Conservation (phyloP, 495 filamentous ascomycete genomes). For the Parathielavia appendiculata region DNA sequence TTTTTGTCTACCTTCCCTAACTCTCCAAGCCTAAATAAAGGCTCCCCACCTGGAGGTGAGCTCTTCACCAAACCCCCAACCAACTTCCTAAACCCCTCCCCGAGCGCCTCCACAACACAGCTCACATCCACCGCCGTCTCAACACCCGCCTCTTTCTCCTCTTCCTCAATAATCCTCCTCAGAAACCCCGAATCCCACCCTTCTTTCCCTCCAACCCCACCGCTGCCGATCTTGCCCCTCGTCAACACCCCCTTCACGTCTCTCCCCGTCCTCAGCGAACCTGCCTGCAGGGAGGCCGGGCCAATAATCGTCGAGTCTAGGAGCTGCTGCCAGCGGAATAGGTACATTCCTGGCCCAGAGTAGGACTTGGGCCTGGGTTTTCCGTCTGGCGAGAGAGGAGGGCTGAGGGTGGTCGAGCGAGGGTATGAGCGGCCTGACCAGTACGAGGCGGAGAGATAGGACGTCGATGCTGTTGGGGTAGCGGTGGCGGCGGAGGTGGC, state of each 20-base stretch:
- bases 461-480: not conserved
- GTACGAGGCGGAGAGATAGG: not conserved
- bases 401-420: constrained; percentile 1
- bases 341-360: constrained; percentile 57
- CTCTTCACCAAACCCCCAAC: constrained; percentile 23
- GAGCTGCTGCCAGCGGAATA: constrained; percentile 58
- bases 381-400: not conserved
- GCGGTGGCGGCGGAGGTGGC: not conserved
- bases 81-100: constrained; percentile 32
- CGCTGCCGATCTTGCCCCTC: constrained; percentile 35
- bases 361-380: constrained; percentile 10
- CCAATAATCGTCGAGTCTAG: constrained; percentile 57
- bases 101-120: constrained; percentile 36
- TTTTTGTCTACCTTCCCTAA: too few relatives aligned
- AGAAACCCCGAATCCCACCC: constrained; percentile 24
- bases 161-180: constrained; percentile 16
- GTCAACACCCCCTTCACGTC: constrained; percentile 47
- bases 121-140: constrained; percentile 35
- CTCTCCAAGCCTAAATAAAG: too few relatives aligned
- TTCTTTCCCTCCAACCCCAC: constrained; percentile 24
- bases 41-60: too few relatives aligned
- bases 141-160: constrained; percentile 13
- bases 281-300: constrained; percentile 37
- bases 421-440: constrained; percentile 1
- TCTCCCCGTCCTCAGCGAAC: constrained; percentile 43